A percentile compares a stretch with the other conserved stretches of the same genome.
Conservation (phyloP, 352 stramenopile genomes). For the Globisporangium iwayamae region DNA sequence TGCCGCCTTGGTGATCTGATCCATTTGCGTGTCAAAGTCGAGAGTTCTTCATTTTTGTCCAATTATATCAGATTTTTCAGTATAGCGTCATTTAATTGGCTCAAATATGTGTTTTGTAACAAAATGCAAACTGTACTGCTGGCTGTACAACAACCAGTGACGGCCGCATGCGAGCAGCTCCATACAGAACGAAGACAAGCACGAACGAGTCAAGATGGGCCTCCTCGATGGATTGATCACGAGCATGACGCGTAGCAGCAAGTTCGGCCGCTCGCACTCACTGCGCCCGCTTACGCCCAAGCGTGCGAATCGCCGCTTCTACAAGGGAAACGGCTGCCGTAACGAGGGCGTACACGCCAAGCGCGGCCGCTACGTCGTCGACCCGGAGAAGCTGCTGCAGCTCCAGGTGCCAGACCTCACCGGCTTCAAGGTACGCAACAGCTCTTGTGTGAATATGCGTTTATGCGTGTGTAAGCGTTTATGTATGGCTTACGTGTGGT, state of each 20-base stretch:
- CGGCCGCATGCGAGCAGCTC: neutral
- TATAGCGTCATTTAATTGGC: slow-evolving; percentile 8
- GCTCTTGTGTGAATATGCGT: neutral
- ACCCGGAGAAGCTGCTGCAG: slow-evolving; percentile 89
- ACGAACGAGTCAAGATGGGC: slow-evolving; percentile 36
- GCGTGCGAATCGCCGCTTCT: slow-evolving; percentile 92
- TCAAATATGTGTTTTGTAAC: slow-evolving; percentile 10
- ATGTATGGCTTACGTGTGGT: neutral
- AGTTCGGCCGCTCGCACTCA: slow-evolving; percentile 82
- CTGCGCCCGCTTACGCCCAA: slow-evolving; percentile 91
- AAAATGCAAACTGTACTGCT: neutral
- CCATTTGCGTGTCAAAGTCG: slow-evolving; percentile 4
- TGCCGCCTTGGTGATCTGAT: neutral
- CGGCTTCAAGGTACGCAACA: slow-evolving; percentile 78
- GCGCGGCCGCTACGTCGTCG: slow-evolving; percentile 89
- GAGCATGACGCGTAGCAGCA: slow-evolving; percentile 73
- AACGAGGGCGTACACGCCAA: slow-evolving; percentile 92
- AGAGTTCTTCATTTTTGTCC: slow-evolving; percentile 4
- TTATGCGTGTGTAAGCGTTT: neutral
- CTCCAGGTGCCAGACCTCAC: slow-evolving; percentile 93
- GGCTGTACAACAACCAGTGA: slow-evolving; percentile 5
- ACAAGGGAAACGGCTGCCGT: slow-evolving; percentile 94
- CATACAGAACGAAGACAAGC: neutral
- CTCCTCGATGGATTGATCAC: slow-evolving; percentile 76
- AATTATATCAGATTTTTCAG: slow-evolving; percentile 1